A percentile compares a stretch with the other conserved stretches of the same genome.
These are phyloP conservation scores for Ophiostoma ips DNA, from an alignment of 2,329 filamentous ascomycete genomes.

Conservation along the genomic window DNA sequence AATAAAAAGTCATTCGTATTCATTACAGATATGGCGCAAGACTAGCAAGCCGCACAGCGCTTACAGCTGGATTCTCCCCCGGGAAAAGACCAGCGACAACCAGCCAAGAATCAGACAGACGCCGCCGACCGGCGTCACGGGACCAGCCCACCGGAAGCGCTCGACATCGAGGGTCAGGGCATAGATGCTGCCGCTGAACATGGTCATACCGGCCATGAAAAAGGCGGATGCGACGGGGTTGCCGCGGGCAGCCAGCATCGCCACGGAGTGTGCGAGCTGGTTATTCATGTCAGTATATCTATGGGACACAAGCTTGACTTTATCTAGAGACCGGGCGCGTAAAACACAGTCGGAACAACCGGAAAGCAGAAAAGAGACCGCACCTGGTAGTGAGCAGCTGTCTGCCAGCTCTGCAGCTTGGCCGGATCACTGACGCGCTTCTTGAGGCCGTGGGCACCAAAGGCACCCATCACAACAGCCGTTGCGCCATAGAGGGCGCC, in stretches of 20 bases:
- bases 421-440: conserved; percentile 43
- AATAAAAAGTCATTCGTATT: too few species aligned
- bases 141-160: conserved; percentile 44
- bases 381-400: conserved; percentile 56
- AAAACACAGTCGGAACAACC: too few species aligned
- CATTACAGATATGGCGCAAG: too few species aligned
- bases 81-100: conserved; percentile 26
- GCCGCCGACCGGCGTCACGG: conserved; percentile 51
- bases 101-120: conserved; percentile 52
- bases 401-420: conserved; percentile 45
- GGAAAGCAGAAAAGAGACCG: too few species aligned
- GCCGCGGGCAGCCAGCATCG: conserved; percentile 43
- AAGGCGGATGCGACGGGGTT: conserved; percentile 42
- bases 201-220: conserved; percentile 51
- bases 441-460: conserved; percentile 55
- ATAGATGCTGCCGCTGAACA: conserved; percentile 55
- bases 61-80: conserved; percentile 8
- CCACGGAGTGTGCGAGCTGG: conserved; percentile 50
- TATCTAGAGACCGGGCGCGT: too few species aligned
- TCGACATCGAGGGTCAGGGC: conserved; percentile 47
- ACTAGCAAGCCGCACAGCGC: too few species aligned
- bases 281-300: too few species aligned
- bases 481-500: conserved; percentile 49
- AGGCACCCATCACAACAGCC: conserved; percentile 48
- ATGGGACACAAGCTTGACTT: too few species aligned